Evolutionary conservation across 495 filamentous ascomycete genomes (phyloP), one percentile per base, ranked within the genome.

Genomic region (Xylaria nigripes): DNA sequence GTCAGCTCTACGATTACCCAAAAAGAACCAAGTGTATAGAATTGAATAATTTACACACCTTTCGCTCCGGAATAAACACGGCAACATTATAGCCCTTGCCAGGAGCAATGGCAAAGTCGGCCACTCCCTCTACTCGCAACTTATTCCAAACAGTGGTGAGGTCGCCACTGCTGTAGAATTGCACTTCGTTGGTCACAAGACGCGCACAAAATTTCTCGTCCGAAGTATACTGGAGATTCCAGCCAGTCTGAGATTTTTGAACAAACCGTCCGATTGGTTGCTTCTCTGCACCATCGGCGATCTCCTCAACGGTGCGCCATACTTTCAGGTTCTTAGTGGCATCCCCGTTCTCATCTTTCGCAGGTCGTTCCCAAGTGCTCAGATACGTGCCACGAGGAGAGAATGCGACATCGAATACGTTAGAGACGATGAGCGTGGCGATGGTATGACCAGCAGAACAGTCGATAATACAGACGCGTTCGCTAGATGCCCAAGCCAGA

Each of bases 251-350:
- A 50, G 81, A 86, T 73, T 96, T 96, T 70, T 98, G 92, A 59
- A 98, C 93, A 64, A 90, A 98, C 57, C 80, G 75, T 54, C 90
- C 90, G 30, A 95, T 80, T n/a, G 89, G 80, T 62, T 81, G 71
- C 61, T 86, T 83, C 61, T 89, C 84, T 43, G 64, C 71, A 46
- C 71, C 78, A 12, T 75, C 75, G 32, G 65, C 61, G 6, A 73
- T 53, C 2, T 81, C 76, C 58, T 82, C 85, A 48, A 86, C 68
- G 30, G 86, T 87, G 64, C 81, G 81, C 94, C 94, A 98, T 60
- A 98, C 84, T 76, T 96, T 97, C 54, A 97, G 75, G 68, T 98
- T 98, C 81, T 95, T 96, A 45, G 81, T 81, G 19, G 94, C 87
- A 66, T 95, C 86, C 36, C 94, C 94, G 52, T 87, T 83, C 68